Evolutionary conservation across 2,329 filamentous ascomycete species (phyloP), one percentile per base, ranked within the genome.

Genomic region (Cryphonectria naterciae): DNA sequence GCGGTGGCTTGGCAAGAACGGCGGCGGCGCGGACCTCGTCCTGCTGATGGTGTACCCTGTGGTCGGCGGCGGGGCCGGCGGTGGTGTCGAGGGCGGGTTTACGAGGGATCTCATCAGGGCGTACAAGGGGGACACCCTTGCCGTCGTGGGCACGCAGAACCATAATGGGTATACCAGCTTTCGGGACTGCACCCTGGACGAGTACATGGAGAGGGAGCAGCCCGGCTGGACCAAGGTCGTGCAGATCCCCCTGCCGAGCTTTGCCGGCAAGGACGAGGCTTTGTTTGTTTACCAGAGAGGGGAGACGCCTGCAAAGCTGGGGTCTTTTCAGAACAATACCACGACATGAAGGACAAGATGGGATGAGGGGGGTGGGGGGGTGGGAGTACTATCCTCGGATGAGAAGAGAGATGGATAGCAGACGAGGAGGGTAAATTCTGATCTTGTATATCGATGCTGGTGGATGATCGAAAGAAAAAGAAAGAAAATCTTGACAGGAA

Each of bases 81-180:
- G 89, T 52, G 89, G 89, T 65, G 85, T 86, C 0, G 88, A 89
- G 19, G 86, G 87, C 4, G 85, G 85, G 28, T 94, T 94, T 76
- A 93, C 91, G 1, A 84, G 85, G 52, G 82, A 83, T 72, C 82
- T 93, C 72, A 79, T 94, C 72, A 82, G 83, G 69, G 87, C 87
- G 25, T 94, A 89, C 77, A 76, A 82, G 58, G 90, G 90, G 43
- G 86, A 91, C 75, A 89, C 86, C 4, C 84, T 94, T 66, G 88
- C 91, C n/a, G 88, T 92, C 19, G 91, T 91, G 1, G 92, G 92
- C 28, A 93, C 92, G 32, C 91, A 93, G 81, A 94, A 93, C 77
- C 80, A 81, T 28, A 94, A 93, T 78, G 91, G 92, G 1, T 94
- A 92, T 77, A 94, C 92, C 0, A 90, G 86, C 0, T 93, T 94